Conservation (phyloP, 1,284 basidiomycete species). For the Trametes versicolor region DNA sequence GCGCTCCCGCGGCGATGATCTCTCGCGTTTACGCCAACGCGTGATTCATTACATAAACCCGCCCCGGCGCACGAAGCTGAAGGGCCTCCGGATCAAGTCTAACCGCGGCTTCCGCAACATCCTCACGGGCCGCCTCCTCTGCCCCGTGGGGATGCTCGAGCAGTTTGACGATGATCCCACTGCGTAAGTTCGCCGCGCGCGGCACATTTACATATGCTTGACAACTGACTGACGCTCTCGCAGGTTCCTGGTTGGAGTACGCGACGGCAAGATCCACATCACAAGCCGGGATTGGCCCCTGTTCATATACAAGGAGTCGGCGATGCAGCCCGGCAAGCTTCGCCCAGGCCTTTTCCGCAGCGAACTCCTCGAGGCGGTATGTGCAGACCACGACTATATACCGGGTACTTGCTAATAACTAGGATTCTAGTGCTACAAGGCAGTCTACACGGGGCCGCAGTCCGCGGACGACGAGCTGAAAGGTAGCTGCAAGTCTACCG, state of each 20-base stretch:
- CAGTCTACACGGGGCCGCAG: neutral
- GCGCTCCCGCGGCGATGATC: neutral
- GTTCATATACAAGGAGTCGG: neutral
- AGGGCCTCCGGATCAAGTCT: neutral
- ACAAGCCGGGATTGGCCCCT: neutral
- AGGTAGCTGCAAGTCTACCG: neutral
- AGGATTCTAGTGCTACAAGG: neutral
- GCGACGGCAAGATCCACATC: neutral
- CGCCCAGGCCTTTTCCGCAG: neutral
- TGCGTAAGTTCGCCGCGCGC: too few relatives aligned
- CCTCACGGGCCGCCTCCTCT: neutral
- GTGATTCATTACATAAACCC: too few relatives aligned
- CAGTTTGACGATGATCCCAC: too few relatives aligned
- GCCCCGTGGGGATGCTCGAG: constrained; percentile 4
- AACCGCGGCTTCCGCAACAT: constrained; percentile 10
- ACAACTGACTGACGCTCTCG: neutral
- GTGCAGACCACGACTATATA: too few relatives aligned
- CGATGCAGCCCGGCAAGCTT: neutral
- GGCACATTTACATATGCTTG: neutral
- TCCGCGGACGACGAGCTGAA: neutral
- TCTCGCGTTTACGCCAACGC: neutral
- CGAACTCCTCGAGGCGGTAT: neutral
- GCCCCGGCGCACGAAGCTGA: too few relatives aligned
- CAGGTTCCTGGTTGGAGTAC: neutral
- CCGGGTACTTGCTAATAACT: neutral